Base-by-base conservation (phyloP, 139 green algal species). In the Chlamydomonas schloesseri region DNA sequence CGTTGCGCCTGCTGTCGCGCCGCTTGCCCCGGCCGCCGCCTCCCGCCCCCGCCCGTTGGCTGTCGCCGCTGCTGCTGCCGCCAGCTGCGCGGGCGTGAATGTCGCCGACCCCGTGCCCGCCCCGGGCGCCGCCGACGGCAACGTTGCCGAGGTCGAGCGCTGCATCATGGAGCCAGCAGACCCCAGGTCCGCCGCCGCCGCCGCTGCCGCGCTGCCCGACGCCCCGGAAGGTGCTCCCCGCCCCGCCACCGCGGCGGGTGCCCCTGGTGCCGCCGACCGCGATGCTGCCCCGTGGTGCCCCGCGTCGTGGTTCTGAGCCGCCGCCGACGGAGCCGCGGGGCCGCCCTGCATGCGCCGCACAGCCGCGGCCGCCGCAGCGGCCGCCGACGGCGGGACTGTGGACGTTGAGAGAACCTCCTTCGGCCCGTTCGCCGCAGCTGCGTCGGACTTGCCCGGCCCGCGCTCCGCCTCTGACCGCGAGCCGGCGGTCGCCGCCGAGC, bases 1-100 rank as follows among this genome's bases (percentile, higher is more conserved):
- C 3, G 81, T 47, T 42, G 69, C 58, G n/a, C 15, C 46, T 36
- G 31, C 75, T 34, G 53, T n/a, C 74, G 62, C 37, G 29, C 47
- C 71, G 73, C 68, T 85, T 21, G 31, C 47, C 15, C 36, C 67
- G 33, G 67, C 21, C 67, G 50, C 31, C n/a, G 34, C 21, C 53
- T 74, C 81, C 89, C 81, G 83, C 3, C 57, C 23, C 36, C 64
- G 72, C 8, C 36, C 70, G 78, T 79, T 82, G 65, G 77, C 76
- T 14, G 42, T 50, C 34, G 57, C n/a, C n/a, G 76, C 85, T 47
- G 71, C 73, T 29, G 82, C 86, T 28, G 73, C 67, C 75, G 73
- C 81, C 57, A 77, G 67, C 46, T 85, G 65, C 47, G 70, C 47
- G 36, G 69, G 47, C 24, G 71, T 64, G n/a, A 82, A 67, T 60